Percentiles rank a stretch among this genome's conserved stretches.
phyloP scores from a whole-genome alignment of 2,329 filamentous ascomycete species.

The Colletotrichum endophyticum region DNA sequence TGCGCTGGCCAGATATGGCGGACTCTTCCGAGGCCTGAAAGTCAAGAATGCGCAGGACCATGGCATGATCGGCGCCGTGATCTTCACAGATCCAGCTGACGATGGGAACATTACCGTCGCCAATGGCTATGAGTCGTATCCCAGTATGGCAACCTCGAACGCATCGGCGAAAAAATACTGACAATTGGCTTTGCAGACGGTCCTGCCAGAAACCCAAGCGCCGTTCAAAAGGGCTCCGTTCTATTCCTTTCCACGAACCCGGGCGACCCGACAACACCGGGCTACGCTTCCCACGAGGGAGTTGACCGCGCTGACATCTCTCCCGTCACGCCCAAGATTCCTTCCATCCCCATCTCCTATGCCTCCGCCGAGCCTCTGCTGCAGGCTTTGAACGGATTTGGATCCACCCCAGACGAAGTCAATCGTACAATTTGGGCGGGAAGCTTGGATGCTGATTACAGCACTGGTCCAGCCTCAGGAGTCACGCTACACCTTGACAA shows the following conservation, averaged over 20 bases:
- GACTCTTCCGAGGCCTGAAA: constrained; percentile 80
- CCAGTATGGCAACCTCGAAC: constrained; percentile 37
- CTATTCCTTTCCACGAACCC: constrained; percentile 65
- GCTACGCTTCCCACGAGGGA: constrained; percentile 79
- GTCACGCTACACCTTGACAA: constrained; percentile 71
- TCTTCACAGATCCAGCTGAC: constrained; percentile 78
- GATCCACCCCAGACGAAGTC: constrained; percentile 70
- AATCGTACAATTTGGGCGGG: constrained; percentile 64
- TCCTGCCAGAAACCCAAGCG: constrained; percentile 76
- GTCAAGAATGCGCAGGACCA: constrained; percentile 82
- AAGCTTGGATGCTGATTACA: constrained; percentile 48
- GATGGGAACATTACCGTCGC: constrained; percentile 77
- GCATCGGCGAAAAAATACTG: constrained; percentile 26
- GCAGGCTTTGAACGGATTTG: constrained; percentile 78
- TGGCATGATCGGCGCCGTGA: constrained; percentile 73
- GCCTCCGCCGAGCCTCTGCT: constrained; percentile 76
- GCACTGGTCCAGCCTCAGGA: constrained; percentile 52
- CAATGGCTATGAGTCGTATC: constrained; percentile 76
- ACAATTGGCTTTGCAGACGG: constrained; percentile 44
- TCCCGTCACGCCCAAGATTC: constrained; percentile 72
- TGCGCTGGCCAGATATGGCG: constrained; percentile 77
- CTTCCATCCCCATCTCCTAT: constrained; percentile 83
- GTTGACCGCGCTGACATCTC: constrained; percentile 68
- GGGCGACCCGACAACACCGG: constrained; percentile 80
- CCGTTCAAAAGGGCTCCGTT: constrained; percentile 79